These are phyloP conservation scores for Ceratocystiopsis brevicomis DNA, from an alignment of 2,329 filamentous ascomycete genomes.

Conservation along the genomic window DNA sequence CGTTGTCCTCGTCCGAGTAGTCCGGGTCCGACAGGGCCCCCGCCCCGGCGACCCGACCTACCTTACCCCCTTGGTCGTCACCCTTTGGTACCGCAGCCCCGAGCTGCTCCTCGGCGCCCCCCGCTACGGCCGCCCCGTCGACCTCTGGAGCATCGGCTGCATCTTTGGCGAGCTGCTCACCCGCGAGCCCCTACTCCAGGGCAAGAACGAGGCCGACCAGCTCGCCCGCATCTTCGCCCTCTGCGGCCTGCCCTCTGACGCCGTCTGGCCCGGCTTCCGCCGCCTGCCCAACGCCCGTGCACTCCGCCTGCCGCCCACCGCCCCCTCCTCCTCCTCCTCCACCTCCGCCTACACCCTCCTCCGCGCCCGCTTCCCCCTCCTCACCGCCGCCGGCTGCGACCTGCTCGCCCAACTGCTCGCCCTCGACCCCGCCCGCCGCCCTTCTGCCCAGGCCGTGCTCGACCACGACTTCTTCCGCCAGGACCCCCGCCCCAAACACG, in stretches of 20 bases:
- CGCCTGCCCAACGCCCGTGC: conserved; percentile 72
- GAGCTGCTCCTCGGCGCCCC: conserved; percentile 71
- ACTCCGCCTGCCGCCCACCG: conserved; percentile 45
- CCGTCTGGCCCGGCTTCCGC: conserved; percentile 71
- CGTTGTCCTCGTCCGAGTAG: neutral
- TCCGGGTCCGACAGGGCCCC: conserved; percentile 12
- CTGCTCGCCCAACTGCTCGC: conserved; percentile 53
- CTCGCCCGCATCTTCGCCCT: conserved; percentile 75
- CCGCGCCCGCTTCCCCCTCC: conserved; percentile 59
- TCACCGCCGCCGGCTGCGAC: conserved; percentile 55
- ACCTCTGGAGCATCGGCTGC: conserved; percentile 94
- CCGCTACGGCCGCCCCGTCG: conserved; percentile 57
- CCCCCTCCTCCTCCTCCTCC: conserved; percentile 33
- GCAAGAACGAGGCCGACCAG: conserved; percentile 84
- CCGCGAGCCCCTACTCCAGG: conserved; percentile 66
- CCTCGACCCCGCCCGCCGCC: conserved; percentile 54
- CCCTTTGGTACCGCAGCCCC: conserved; percentile 87
- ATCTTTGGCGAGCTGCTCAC: conserved; percentile 84
- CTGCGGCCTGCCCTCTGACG: conserved; percentile 67
- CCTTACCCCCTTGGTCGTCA: conserved; percentile 84
- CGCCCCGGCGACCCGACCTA: conserved; percentile 24
- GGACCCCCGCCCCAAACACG: conserved; percentile 74
- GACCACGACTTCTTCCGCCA: conserved; percentile 72
- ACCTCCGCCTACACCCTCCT: conserved; percentile 26
- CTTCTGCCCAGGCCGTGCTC: conserved; percentile 55